Evolutionary conservation across 495 filamentous ascomycete species (phyloP).

Genomic region (Aspergillus coremiiformis): DNA sequence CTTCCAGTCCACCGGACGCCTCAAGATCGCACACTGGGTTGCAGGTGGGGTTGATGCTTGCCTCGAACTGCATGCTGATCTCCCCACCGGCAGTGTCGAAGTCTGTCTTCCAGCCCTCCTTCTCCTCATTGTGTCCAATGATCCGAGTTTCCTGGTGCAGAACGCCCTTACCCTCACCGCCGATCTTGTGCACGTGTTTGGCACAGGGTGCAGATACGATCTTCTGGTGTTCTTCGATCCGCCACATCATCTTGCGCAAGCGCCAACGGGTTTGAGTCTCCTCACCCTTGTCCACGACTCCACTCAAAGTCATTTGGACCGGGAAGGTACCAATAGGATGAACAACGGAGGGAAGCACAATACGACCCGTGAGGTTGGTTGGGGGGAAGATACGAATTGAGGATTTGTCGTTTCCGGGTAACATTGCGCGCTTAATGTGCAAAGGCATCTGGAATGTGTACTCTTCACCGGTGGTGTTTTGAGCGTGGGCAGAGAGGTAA

Average conservation of each 20-base stretch:
- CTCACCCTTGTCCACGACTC: constrained; percentile 59
- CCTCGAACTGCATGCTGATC: constrained; percentile 79
- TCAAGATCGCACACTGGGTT: constrained; percentile 75
- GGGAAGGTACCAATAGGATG: constrained; percentile 82
- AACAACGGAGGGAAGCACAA: constrained; percentile 72
- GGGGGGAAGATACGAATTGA: constrained; percentile 93
- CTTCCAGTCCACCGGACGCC: constrained; percentile 65
- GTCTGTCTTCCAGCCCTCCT: constrained; percentile 94
- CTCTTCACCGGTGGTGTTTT: constrained; percentile 50
- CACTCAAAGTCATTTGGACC: constrained; percentile 70
- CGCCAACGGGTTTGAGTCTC: constrained; percentile 71
- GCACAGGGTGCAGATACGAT: constrained; percentile 75
- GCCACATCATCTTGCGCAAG: constrained; percentile 84
- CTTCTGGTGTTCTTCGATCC: constrained; percentile 77
- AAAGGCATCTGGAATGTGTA: constrained; percentile 59
- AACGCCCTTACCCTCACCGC: constrained; percentile 66
- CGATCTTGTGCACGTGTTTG: constrained; percentile 67
- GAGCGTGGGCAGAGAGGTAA: constrained; percentile 64
- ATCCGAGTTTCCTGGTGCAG: constrained; percentile 68
- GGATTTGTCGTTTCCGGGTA: constrained; percentile 62
- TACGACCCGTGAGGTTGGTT: constrained; percentile 78
- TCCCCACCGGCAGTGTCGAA: constrained; percentile 61
- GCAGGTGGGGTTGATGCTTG: constrained; percentile 51
- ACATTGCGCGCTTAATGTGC: constrained; percentile 67
- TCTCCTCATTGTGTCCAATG: constrained; percentile 68